These are phyloP conservation scores for Alternaria viburni DNA, from an alignment of 2,329 filamentous ascomycete genomes.

Conservation along the genomic window DNA sequence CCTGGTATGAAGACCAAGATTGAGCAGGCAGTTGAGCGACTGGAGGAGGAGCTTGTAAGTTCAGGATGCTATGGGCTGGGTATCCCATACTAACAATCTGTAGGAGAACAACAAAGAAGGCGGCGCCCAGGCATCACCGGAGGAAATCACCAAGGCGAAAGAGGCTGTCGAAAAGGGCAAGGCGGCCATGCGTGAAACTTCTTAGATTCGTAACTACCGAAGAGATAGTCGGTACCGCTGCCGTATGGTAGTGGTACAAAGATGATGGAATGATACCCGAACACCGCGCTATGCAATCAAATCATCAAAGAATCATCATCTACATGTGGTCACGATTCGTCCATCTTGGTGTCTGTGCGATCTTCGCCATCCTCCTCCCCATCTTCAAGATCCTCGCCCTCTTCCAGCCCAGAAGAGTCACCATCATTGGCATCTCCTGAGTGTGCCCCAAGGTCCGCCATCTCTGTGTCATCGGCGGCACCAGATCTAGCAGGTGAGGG, in stretches of 20 bases:
- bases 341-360: conserved; percentile 32
- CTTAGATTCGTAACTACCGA: conserved; percentile 9
- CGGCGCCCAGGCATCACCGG: conserved; percentile 46
- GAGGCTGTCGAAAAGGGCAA: conserved; percentile 50
- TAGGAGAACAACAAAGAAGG: conserved; percentile 52
- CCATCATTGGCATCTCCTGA: conserved; percentile 32
- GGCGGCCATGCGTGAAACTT: conserved; percentile 45
- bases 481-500: conserved; percentile 35
- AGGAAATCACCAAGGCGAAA: conserved; percentile 56
- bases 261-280: conserved; percentile 22
- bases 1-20: conserved; percentile 75
- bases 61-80: conserved; percentile 14
- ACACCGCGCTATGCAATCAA: conserved; percentile 45
- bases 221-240: not conserved
- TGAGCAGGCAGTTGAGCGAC: conserved; percentile 69
- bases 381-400: conserved; percentile 41
- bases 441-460: conserved; percentile 35
- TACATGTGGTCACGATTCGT: conserved; percentile 31
- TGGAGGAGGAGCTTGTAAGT: conserved; percentile 79
- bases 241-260: not conserved
- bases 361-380: conserved; percentile 38
- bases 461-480: conserved; percentile 36
- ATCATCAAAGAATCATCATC: not conserved
- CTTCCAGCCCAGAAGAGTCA: conserved; percentile 43
- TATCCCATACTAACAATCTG: conserved; percentile 6